Percentiles rank a stretch among this genome's conserved stretches.
Conservation (phyloP, 371 early-diverging fungal genomes). For the Globomyces sp. region DNA sequence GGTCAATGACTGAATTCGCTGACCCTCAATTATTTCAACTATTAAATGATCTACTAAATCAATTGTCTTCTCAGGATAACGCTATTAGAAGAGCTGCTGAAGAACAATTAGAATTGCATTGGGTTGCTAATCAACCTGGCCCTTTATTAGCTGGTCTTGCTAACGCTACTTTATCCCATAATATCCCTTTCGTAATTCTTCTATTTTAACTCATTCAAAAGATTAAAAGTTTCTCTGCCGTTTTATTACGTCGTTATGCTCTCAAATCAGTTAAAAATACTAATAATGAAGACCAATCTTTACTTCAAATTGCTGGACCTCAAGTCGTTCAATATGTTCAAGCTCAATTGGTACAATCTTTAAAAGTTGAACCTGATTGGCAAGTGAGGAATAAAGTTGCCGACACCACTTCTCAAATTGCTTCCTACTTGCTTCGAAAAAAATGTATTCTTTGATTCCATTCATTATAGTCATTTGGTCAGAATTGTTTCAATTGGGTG, state of each 20-base stretch:
- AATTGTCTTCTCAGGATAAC: constrained; percentile 55
- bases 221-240: constrained; percentile 84
- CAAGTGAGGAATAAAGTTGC: constrained; percentile 83
- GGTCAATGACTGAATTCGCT: not conserved
- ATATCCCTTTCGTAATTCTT: constrained; percentile 40
- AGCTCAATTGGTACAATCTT: constrained; percentile 68
- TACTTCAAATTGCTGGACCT: constrained; percentile 35
- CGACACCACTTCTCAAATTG: constrained; percentile 88
- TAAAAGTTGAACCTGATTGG: constrained; percentile 69
- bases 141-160: constrained; percentile 67
- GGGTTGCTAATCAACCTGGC: constrained; percentile 65
- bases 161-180: constrained; percentile 53
- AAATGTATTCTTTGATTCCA: constrained; percentile 51
- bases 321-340: constrained; percentile 65
- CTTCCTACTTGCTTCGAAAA: constrained; percentile 63
- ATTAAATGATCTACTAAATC: constrained; percentile 35
- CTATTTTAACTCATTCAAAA: constrained; percentile 24
- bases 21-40: constrained; percentile 11
- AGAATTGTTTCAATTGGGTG: constrained; percentile 8
- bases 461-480: constrained; percentile 9
- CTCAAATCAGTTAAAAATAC: constrained; percentile 54
- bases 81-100: constrained; percentile 66
- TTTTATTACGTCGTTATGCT: constrained; percentile 85
- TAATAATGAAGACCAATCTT: constrained; percentile 18
- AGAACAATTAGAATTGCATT: constrained; percentile 66